phyloP scores from a whole-genome alignment of 2,329 filamentous ascomycete species.

The Cucurbitaria berberidis region DNA sequence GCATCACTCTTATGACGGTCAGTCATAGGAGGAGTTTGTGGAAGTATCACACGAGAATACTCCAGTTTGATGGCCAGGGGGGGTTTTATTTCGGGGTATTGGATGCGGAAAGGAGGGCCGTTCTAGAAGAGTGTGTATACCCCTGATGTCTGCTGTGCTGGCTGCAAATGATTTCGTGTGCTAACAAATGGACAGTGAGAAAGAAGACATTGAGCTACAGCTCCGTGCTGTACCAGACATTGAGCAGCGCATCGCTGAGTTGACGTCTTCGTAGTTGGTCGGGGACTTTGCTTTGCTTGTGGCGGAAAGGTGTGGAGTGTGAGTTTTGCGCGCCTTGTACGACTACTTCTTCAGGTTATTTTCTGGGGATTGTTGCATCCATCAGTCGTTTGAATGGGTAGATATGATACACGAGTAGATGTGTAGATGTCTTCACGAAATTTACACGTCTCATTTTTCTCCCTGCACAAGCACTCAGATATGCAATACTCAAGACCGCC shows the following conservation, averaged over 20 bases:
- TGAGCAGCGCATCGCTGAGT: conserved; percentile 81
- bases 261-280: conserved; percentile 56
- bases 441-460: no score
- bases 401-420: not conserved
- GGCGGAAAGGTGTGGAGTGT: not conserved
- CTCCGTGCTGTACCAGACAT: conserved; percentile 86
- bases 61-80: conserved; percentile 97
- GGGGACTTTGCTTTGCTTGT: no score
- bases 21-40: conserved; percentile 89
- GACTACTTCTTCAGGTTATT: not conserved
- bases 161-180: no score
- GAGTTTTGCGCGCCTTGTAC: not conserved
- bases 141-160: not conserved
- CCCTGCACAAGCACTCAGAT: no score
- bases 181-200: conserved; percentile 64
- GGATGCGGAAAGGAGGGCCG: conserved; percentile 83
- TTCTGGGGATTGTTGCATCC: not conserved
- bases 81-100: conserved; percentile 87
- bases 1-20: conserved; percentile 96
- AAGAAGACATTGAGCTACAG: conserved; percentile 87
- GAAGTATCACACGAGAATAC: conserved; percentile 93
- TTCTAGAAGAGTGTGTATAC: conserved; percentile 76
- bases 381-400: not conserved
- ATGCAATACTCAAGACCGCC: no score
- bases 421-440: no score